These are phyloP conservation scores for Aristolochia fimbriata DNA, from an alignment of 164 flowering plant species.

Conservation along the genomic window DNA sequence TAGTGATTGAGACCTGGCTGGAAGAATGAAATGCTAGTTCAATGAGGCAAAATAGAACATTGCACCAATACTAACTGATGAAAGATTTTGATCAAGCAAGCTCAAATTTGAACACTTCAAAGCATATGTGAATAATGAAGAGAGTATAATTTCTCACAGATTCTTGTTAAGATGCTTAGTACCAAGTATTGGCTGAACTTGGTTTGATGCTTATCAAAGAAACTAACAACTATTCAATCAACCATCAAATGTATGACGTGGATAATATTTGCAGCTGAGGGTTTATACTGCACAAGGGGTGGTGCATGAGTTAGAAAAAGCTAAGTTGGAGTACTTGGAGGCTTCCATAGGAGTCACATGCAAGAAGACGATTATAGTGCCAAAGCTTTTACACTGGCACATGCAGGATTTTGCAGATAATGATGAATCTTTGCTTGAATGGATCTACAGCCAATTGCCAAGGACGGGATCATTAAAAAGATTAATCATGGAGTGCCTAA, in stretches of 20 bases:
- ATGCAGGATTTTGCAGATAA: constrained; percentile 85
- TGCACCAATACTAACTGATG: too few relatives aligned
- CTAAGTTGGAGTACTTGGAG: constrained; percentile 78
- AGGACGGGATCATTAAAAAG: constrained; percentile 46
- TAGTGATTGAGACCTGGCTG: too few relatives aligned
- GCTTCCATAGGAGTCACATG: constrained; percentile 67
- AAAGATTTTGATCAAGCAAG: too few relatives aligned
- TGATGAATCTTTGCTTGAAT: constrained; percentile 71
- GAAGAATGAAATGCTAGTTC: too few relatives aligned
- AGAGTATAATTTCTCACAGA: too few relatives aligned
- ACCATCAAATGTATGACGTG: background rate
- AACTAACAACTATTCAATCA: too few relatives aligned
- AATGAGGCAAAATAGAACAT: too few relatives aligned
- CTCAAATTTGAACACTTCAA: too few relatives aligned
- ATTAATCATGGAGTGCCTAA: constrained; percentile 62
- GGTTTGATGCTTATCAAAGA: too few relatives aligned
- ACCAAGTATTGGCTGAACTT: too few relatives aligned
- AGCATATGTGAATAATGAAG: too few relatives aligned
- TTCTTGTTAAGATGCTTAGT: too few relatives aligned
- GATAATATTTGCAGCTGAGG: constrained; percentile 42
- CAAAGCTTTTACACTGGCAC: constrained; percentile 89
- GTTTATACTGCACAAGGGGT: constrained; percentile 69
- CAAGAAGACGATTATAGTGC: constrained; percentile 71
- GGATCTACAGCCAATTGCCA: constrained; percentile 92
- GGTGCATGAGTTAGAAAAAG: constrained; percentile 61